Conservation (phyloP, 768 basidiomycete species). For the Crucibulum laeve region DNA sequence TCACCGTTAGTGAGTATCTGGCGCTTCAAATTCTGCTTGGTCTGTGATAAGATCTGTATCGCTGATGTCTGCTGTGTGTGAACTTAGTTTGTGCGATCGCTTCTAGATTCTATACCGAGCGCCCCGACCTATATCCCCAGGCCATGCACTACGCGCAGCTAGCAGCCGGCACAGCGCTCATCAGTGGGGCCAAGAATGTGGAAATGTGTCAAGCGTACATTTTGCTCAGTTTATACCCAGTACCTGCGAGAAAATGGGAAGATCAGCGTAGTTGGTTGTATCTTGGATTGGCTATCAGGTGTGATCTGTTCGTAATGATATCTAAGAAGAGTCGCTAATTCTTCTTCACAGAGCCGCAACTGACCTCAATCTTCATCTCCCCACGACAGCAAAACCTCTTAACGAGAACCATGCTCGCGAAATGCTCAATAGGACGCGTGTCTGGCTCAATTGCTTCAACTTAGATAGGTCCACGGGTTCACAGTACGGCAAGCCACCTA, state of each 20-base stretch:
- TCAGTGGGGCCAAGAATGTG: conserved; percentile 73
- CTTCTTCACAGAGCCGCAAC: conserved; percentile 62
- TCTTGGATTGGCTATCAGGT: conserved; percentile 87
- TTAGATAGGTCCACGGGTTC: conserved; percentile 85
- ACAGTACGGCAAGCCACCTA: conserved; percentile 85
- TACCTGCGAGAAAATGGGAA: conserved; percentile 78
- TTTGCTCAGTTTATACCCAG: conserved; percentile 69
- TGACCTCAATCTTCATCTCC: conserved; percentile 85
- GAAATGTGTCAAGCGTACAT: conserved; percentile 86
- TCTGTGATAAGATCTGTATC: neutral
- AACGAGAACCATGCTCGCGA: conserved; percentile 83
- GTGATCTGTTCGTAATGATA: conserved; percentile 7
- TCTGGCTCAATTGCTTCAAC: conserved; percentile 90
- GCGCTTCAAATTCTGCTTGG: neutral
- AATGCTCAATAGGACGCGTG: conserved; percentile 83
- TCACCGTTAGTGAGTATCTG: conserved; percentile 74
- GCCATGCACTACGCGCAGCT: conserved; percentile 73
- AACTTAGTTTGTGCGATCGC: conserved; percentile 79
- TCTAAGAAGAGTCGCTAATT: neutral
- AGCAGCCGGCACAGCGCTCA: conserved; percentile 73
- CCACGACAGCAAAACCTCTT: conserved; percentile 63
- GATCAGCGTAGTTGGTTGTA: conserved; percentile 90
- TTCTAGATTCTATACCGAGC: conserved; percentile 72
- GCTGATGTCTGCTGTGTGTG: neutral
- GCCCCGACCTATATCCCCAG: conserved; percentile 64